Evolutionary conservation across 441 rosid species (phyloP), one percentile per base, ranked within the genome.

Genomic region (Dalechampia spathulata): DNA sequence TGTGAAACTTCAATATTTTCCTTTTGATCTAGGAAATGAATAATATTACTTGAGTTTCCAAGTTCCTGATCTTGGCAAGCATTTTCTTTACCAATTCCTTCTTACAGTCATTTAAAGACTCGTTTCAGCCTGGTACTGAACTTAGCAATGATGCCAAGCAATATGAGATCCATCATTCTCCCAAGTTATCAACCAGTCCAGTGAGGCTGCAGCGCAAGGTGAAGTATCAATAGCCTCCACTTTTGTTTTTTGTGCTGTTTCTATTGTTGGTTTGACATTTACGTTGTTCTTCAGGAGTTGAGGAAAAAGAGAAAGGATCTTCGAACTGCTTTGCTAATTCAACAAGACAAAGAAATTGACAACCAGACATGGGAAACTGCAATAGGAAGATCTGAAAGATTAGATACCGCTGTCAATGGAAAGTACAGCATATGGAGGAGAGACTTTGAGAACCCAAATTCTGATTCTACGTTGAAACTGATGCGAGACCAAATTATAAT

Each of bases 401-500:
- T 73, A 56, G 82, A 81, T 47, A 80, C 86, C 32, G 62, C 78
- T n/a, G 61, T 73, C 65, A 72, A 64, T 55, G 96, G 80, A 58
- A 92, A 85, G 64, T 86, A 86, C 72, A 88, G 88, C 54, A 80
- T 86, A 66, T 88, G 94, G 98, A 86, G 96, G 78, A 84, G 83
- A 82, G 96, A 92, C 67, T 84, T 57, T 57, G 93, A 88, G 60
- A 84, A 67, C 68, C 87, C 83, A 57, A 79, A 83, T 73, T 83
- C 95, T 54, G 98, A 83, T 72, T 72, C 95, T 49, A 75, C 75
- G 21, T 73, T 88, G 77, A 88, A 80, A 66, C 94, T 92, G 62
- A 88, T 88, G 88, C 79, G 91, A 23, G 98, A 92, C 80, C 98
- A 92, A 78, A 78, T 88, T 62, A 86, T 88, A 59, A 83, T 88